These are phyloP conservation scores for Dictyostelium gargantuum DNA, from an alignment of 208 protist species.

Conservation along the genomic window DNA sequence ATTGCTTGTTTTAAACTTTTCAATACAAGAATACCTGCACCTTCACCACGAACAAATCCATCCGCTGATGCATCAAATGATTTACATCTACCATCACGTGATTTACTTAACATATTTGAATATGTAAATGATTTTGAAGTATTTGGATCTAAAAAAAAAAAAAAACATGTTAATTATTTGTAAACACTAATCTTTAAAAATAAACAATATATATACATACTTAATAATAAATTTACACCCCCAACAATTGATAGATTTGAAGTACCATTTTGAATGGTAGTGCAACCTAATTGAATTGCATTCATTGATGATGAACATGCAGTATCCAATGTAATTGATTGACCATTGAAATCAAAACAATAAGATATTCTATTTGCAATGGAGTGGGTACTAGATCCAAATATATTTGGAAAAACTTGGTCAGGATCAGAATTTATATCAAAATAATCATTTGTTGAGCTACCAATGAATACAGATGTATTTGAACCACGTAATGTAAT, in stretches of 20 bases:
- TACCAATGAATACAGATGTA: slow-evolving; percentile 71
- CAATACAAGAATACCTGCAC: slow-evolving; percentile 79
- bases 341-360: slow-evolving; percentile 82
- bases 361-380: slow-evolving; percentile 81
- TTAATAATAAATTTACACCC: slow-evolving; percentile 28
- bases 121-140: not conserved
- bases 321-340: slow-evolving; percentile 85
- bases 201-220: not conserved
- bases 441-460: not conserved
- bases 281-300: slow-evolving; percentile 67
- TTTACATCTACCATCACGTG: slow-evolving; percentile 77
- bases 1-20: slow-evolving; percentile 40
- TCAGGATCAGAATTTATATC: not conserved
- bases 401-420: too few species aligned
- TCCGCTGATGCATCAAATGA: slow-evolving; percentile 85
- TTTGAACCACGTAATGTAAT: slow-evolving; percentile 52
- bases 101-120: not conserved
- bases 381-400: not conserved
- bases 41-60: slow-evolving; percentile 87
- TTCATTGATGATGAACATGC: slow-evolving; percentile 86
- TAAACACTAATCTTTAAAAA: not conserved
- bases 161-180: too few species aligned
- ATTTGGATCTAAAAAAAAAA: too few species aligned
- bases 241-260: slow-evolving; percentile 73
- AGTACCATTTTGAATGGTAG: slow-evolving; percentile 48